Base-by-base conservation (phyloP, 352 stramenopile species). In the Phytophthora sansomeana region DNA sequence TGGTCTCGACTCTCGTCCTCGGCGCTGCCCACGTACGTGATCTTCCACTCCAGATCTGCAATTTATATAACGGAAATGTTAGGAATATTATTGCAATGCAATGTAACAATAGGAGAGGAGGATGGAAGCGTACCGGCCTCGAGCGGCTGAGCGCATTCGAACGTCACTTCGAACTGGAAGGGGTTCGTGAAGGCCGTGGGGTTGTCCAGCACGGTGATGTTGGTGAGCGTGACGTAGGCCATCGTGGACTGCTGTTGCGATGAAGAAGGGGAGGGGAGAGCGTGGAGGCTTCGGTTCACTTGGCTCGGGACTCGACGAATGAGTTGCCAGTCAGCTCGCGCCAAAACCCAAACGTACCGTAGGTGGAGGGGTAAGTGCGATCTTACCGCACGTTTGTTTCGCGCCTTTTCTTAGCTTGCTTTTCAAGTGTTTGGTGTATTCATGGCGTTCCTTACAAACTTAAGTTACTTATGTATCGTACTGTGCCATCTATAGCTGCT, bases 111-210 rank as follows among this genome's bases (percentile, higher is more conserved):
- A 48, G 9, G 32, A 35, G 39, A 47, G 8, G 9, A 42, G 11
- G n/a, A 46, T 46, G 9, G 1, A 21, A 81, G 21, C 80, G 71
- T 58, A 94, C 88, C 92, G 57, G 98, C 97, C 61, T 98, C 89
- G 3, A 99, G 85, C 57, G 96, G 89, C 76, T 98, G 93, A 33
- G 98, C 82, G 73, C 97, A 99, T 82, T 99, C 98, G 82, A 99
- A 99, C 2, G 97, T 99, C 71, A 99, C 98, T 79, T 99, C 97
- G 78, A 99, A 99, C 78, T 99, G 95, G 81, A 99, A 99, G 16
- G 97, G 96, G 80, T 98, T 99, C n/a, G 85, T 96, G 75, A 99
- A 99, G 47, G 81, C 83, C 49, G 93, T 97, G 26, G 98, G 98
- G 87, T 99, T 99, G 78, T 99, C 97, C 42, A 99, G 85, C 58